Evolutionary conservation across 169 alveolate species (phyloP).

Genomic region (Fabrea salina): DNA sequence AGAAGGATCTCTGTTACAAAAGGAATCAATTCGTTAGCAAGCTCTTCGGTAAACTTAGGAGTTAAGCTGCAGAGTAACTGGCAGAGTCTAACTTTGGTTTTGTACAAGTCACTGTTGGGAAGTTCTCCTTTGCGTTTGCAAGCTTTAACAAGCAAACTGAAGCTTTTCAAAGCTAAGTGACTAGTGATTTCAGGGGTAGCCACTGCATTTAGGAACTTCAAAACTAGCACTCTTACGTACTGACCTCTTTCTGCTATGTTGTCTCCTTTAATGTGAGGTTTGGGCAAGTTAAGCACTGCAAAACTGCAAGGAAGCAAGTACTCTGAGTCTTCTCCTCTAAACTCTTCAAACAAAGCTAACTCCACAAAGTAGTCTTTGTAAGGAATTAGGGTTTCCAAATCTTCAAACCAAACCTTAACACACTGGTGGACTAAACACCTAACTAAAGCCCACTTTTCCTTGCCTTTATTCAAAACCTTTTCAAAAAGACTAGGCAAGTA

Average conservation of each 20-base stretch:
- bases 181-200: not conserved
- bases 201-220: not conserved
- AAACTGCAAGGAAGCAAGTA: not conserved
- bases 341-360: conserved; percentile 32
- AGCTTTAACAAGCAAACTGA: not conserved
- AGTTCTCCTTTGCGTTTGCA: conserved; percentile 14
- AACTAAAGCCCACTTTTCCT: conserved; percentile 37
- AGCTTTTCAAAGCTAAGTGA: not conserved
- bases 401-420: not conserved
- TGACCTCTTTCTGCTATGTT: conserved; percentile 36
- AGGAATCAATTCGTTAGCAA: conserved; percentile 4
- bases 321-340: conserved; percentile 41
- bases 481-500: not conserved
- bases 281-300: conserved; percentile 28
- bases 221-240: conserved; percentile 20
- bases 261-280: conserved; percentile 31
- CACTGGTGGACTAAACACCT: conserved; percentile 33
- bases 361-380: conserved; percentile 23
- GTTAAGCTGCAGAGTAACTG: conserved; percentile 18
- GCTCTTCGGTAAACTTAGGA: not conserved
- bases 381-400: conserved; percentile 29
- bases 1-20: conserved; percentile 27
- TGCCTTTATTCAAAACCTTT: conserved; percentile 41
- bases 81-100: conserved; percentile 39
- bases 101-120: conserved; percentile 41